Conservation (phyloP, 768 basidiomycete genomes). For the Lentinus brumalis region DNA sequence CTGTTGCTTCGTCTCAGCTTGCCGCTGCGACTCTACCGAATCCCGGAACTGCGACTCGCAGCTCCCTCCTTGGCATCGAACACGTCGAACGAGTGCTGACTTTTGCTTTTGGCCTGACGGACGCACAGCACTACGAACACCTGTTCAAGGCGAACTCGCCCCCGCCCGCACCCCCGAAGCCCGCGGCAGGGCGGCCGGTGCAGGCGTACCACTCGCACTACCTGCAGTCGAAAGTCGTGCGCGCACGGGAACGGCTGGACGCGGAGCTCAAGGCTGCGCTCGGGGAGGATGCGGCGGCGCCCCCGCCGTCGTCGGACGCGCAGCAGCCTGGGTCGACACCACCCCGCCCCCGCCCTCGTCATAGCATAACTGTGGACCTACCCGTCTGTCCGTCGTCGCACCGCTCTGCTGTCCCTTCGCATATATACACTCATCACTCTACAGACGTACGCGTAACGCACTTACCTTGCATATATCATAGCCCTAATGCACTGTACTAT, state of each 20-base stretch:
- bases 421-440: background rate
- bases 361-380: background rate
- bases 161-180: slow-evolving; percentile 48
- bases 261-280: slow-evolving; percentile 59
- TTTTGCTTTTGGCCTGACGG: background rate
- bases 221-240: slow-evolving; percentile 94
- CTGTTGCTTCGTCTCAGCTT: background rate
- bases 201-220: slow-evolving; percentile 76
- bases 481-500: slow-evolving; percentile 21
- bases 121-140: slow-evolving; percentile 84
- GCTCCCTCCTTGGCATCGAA: background rate
- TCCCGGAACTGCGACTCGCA: background rate
- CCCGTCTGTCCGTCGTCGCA: too few relatives aligned
- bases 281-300: slow-evolving; percentile 8
- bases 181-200: slow-evolving; percentile 45
- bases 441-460: background rate
- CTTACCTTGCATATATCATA: slow-evolving; percentile 22
- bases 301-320: background rate
- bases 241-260: slow-evolving; percentile 93
- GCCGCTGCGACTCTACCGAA: background rate
- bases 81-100: background rate
- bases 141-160: slow-evolving; percentile 90
- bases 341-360: slow-evolving; percentile 17
- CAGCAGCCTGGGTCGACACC: slow-evolving; percentile 10
- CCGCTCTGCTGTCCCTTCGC: background rate